A percentile compares a stretch with the other conserved stretches of the same genome.
Evolutionary conservation across 164 flowering plant species (phyloP).

Genomic region (Echeveria elegans): DNA sequence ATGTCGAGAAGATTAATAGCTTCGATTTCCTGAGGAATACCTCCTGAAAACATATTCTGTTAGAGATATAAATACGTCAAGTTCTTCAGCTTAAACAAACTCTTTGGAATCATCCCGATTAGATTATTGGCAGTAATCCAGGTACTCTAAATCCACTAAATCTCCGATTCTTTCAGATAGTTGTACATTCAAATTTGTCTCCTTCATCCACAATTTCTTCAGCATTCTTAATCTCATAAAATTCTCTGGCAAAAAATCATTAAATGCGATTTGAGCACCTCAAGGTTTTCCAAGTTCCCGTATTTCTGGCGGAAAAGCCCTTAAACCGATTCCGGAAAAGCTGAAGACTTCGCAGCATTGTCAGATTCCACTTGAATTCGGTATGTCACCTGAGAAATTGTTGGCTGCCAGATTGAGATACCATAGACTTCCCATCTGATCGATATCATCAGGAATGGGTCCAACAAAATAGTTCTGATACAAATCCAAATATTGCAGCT

Average conservation of each 20-base stretch:
- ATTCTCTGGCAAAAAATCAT: too few species aligned
- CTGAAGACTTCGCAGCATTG: slow-evolving; percentile 20
- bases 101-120: too few species aligned
- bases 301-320: slow-evolving; percentile 56
- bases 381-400: slow-evolving; percentile 36
- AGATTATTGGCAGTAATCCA: too few species aligned
- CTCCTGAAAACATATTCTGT: slow-evolving; percentile 45
- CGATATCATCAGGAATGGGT: neutral
- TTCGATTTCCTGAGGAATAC: slow-evolving; percentile 35
- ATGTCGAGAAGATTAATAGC: slow-evolving; percentile 27
- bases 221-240: too few species aligned
- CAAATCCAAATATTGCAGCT: too few species aligned
- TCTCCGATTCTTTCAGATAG: too few species aligned
- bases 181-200: too few species aligned
- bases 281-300: slow-evolving; percentile 25
- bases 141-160: too few species aligned
- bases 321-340: slow-evolving; percentile 36
- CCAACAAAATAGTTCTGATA: too few species aligned
- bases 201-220: too few species aligned
- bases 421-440: slow-evolving; percentile 21
- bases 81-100: slow-evolving; percentile 13
- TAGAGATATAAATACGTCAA: slow-evolving; percentile 31
- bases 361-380: slow-evolving; percentile 30
- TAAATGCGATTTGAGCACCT: too few species aligned
- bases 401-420: too few species aligned